A percentile compares a stretch with the other conserved stretches of the same genome.
phyloP scores from a whole-genome alignment of 208 protist species.

The Acanthamoeba sp. region DNA sequence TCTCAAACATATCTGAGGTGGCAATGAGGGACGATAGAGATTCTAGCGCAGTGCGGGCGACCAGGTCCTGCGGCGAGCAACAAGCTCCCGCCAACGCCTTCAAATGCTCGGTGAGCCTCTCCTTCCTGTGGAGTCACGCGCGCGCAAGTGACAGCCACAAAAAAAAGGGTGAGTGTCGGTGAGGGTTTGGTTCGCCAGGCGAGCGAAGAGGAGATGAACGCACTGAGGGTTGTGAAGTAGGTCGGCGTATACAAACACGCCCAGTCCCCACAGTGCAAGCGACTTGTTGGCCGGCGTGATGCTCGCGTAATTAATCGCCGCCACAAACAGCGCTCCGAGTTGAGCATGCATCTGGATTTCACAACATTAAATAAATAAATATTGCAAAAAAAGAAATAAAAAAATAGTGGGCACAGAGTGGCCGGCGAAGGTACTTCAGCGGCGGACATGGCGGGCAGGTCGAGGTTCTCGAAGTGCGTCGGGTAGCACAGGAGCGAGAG shows the following conservation, averaged over 20 bases:
- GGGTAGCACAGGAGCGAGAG: constrained; percentile 69
- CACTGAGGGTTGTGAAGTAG: constrained; percentile 49
- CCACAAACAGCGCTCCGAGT: neutral
- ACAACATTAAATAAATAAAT: too few relatives aligned
- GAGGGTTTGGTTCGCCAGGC: too few relatives aligned
- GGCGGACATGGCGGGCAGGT: constrained; percentile 18
- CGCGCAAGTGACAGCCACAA: neutral
- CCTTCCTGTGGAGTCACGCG: too few relatives aligned
- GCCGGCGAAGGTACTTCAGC: constrained; percentile 11
- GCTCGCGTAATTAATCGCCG: constrained; percentile 44
- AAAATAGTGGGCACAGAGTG: neutral
- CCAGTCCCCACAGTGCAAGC: constrained; percentile 69
- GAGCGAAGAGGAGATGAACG: neutral
- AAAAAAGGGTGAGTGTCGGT: too few relatives aligned
- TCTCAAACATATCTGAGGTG: constrained; percentile 58
- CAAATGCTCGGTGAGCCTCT: constrained; percentile 23
- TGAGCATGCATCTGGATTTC: constrained; percentile 72
- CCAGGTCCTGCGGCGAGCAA: constrained; percentile 19
- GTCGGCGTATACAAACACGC: constrained; percentile 63
- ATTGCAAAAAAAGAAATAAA: neutral
- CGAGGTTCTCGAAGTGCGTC: constrained; percentile 35
- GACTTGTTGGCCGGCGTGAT: constrained; percentile 69
- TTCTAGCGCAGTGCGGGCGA: constrained; percentile 60
- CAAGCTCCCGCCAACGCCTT: constrained; percentile 41
- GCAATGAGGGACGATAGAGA: constrained; percentile 39